phyloP scores from a whole-genome alignment of 2,329 filamentous ascomycete genomes.

The Fusarium sp. region DNA sequence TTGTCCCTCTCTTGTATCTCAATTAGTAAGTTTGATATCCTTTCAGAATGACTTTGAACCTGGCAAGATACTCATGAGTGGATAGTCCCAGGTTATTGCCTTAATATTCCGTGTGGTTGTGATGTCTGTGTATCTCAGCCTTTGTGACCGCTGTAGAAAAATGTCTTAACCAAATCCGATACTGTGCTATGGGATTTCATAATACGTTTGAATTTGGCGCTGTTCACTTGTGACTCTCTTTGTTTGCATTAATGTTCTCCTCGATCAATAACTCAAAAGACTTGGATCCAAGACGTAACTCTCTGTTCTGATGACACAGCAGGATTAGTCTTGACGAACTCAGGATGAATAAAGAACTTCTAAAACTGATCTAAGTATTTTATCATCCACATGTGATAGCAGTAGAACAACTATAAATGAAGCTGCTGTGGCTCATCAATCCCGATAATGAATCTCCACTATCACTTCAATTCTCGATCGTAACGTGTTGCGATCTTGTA shows the following conservation, averaged over 20 bases:
- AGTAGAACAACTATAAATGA: neutral
- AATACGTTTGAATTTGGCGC: neutral
- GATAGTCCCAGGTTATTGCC: rapidly evolving
- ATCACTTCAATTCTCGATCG: neutral
- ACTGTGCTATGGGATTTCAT: neutral
- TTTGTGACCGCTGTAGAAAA: neutral
- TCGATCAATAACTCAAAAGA: neutral
- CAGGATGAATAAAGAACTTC: neutral
- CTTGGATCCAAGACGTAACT: neutral
- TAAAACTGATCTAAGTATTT: neutral
- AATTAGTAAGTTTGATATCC: neutral
- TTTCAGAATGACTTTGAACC: neutral
- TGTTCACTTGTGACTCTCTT: neutral
- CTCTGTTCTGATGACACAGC: neutral
- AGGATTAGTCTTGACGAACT: neutral
- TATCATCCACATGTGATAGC: neutral
- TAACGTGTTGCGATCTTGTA: neutral
- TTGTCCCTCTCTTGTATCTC: neutral
- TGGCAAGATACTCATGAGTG: neutral
- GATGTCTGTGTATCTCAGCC: neutral
- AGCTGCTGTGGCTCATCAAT: neutral
- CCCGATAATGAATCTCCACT: neutral
- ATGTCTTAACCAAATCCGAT: neutral
- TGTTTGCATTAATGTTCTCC: neutral
- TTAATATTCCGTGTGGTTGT: neutral